These are phyloP conservation scores for Populus tremula DNA, from an alignment of 345 rosid genomes.

Conservation along the genomic window DNA sequence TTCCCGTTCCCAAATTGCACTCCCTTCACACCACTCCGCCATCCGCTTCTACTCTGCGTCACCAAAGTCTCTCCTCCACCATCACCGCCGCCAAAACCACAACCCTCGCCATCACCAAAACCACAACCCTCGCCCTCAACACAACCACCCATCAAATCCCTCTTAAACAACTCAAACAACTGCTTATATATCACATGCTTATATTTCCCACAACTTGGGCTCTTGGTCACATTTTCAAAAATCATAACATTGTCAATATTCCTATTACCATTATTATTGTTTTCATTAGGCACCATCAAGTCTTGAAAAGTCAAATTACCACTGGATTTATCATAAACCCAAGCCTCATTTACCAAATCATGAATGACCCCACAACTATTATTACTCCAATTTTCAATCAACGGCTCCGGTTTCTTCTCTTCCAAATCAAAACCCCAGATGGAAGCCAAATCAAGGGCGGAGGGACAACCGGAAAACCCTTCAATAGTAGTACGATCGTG, in stretches of 20 bases:
- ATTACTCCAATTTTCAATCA: conserved; percentile 21
- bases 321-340: conserved; percentile 34
- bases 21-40: conserved; percentile 25
- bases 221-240: conserved; percentile 12
- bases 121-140: conserved; percentile 14
- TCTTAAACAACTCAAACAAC: conserved; percentile 55
- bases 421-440: conserved; percentile 58
- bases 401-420: conserved; percentile 25
- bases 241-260: background rate
- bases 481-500: conserved; percentile 59
- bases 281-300: conserved; percentile 52
- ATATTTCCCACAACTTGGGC: conserved; percentile 45
- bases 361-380: background rate
- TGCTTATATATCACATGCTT: conserved; percentile 61
- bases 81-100: background rate
- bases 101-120: background rate
- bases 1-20: conserved; percentile 17
- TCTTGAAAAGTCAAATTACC: conserved; percentile 41
- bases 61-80: conserved; percentile 39
- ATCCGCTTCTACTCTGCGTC: conserved; percentile 25
- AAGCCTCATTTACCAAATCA: conserved; percentile 24
- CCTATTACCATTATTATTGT: background rate
- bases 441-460: conserved; percentile 55
- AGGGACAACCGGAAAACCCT: conserved; percentile 70
- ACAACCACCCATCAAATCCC: conserved; percentile 25